Evolutionary conservation across 208 protist species (phyloP), one percentile per base, ranked within the genome.

Genomic region (Naegleria lovaniensis): DNA sequence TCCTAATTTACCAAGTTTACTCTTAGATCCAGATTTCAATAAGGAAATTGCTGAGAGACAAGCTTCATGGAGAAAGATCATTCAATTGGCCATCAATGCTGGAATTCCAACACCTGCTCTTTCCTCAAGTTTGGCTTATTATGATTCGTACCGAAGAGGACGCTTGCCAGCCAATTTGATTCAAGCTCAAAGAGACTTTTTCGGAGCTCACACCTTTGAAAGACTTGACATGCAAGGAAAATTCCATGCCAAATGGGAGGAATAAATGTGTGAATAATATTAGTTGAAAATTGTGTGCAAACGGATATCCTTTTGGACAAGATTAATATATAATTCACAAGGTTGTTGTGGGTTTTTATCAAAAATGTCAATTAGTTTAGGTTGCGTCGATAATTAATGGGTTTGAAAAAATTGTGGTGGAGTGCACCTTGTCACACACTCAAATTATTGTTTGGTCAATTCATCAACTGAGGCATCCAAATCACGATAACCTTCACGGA

Each of bases 141-240:
- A 94, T 91, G 96, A 98, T 88, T 83, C 90, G 43, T 97, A 96
- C 90, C 84, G 95, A 59, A 88, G 76, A 51, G 92, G 59, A 19
- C 41, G 83, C 1, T 92, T 97, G 0, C 95, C 97, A 38, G 95
- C 96, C 0, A 97, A 97, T 91, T 85, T 98, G 1, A 85, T 97
- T 19, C 96, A 98, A 93, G 96, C 94, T 9, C 93, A 95, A 91
- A 92, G 97, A 79, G 96, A 98, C 91, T 97, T 93, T 93, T 98
- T 98, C 93, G 97, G 97, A 43, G 97, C 96, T 52, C 97, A 98
- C 92, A 97, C 95, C 16, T 98, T 96, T 88, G 92, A 98, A 92
- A 91, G 95, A 79, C 15, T 95, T 1, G 96, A 97, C 83, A 87
- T 92, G 29, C 83, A 84, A 7, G 94, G 93, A 13, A 22, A 92